phyloP scores from a whole-genome alignment of 345 rosid genomes.

The Orychophragmus violaceus region DNA sequence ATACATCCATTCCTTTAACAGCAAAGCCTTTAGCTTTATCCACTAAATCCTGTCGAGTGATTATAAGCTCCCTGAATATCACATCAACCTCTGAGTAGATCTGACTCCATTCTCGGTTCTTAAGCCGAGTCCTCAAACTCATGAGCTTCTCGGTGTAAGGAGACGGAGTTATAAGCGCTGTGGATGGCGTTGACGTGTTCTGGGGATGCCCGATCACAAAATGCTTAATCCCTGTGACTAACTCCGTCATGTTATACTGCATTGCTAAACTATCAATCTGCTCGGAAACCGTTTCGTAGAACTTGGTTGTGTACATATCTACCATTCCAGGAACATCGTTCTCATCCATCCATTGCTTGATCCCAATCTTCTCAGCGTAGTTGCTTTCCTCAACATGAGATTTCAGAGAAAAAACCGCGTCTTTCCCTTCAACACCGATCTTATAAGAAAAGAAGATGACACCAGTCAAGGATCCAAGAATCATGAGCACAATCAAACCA shows the following conservation, averaged over 20 bases:
- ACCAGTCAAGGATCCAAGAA: constrained; percentile 61
- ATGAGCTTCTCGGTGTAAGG: constrained; percentile 67
- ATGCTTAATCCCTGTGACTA: constrained; percentile 83
- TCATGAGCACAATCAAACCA: constrained; percentile 82
- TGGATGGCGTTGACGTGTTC: constrained; percentile 44
- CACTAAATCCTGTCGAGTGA: constrained; percentile 74
- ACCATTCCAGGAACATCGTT: constrained; percentile 89
- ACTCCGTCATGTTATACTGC: constrained; percentile 92
- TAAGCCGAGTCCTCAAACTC: constrained; percentile 52
- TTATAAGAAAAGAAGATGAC: constrained; percentile 80
- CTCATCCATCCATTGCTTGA: constrained; percentile 91
- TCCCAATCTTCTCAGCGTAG: constrained; percentile 79
- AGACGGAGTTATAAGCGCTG: constrained; percentile 52
- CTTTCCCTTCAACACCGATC: constrained; percentile 91
- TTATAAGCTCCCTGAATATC: constrained; percentile 65
- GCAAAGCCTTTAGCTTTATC: constrained; percentile 83
- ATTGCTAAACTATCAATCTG: constrained; percentile 77
- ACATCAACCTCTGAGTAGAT: constrained; percentile 71
- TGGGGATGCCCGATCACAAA: constrained; percentile 51
- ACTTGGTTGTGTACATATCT: constrained; percentile 58
- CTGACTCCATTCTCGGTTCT: constrained; percentile 63
- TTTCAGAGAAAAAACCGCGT: constrained; percentile 69
- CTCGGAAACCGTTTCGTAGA: constrained; percentile 65
- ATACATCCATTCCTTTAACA: constrained; percentile 67
- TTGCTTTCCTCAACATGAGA: constrained; percentile 80